A percentile compares a stretch with the other conserved stretches of the same genome.
Evolutionary conservation across 805 yeast species (phyloP).

Genomic region (Hagleromyces aurorensis): DNA sequence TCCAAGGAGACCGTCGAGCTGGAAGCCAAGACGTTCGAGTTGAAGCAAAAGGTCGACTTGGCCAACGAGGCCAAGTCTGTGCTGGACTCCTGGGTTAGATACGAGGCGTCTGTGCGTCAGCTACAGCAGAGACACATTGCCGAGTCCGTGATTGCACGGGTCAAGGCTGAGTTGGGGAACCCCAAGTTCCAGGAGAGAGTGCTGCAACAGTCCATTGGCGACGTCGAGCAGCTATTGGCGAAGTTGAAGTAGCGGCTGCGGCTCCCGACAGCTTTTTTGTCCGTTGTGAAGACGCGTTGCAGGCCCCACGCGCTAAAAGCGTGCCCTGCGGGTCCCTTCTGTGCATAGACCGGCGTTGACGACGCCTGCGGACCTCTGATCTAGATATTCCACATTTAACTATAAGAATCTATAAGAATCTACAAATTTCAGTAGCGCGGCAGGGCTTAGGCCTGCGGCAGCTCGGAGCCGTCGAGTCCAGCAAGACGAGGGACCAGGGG

Average conservation of each 20-base stretch:
- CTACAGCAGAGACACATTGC: constrained; percentile 90
- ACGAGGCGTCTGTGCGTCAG: constrained; percentile 94
- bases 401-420: too few species aligned
- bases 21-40: constrained; percentile 90
- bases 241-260: constrained; percentile 23
- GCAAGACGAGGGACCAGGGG: constrained; percentile 2
- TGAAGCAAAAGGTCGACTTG: constrained; percentile 82
- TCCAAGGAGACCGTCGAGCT: constrained; percentile 95
- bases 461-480: too few species aligned
- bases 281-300: constrained; percentile 1
- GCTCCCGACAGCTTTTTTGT: background rate
- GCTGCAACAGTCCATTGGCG: constrained; percentile 84
- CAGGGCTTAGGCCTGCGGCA: too few species aligned
- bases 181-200: constrained; percentile 91
- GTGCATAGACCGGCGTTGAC: too few species aligned
- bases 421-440: too few species aligned
- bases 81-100: constrained; percentile 98
- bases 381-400: too few species aligned
- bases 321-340: too few species aligned
- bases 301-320: background rate
- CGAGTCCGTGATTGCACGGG: constrained; percentile 77
- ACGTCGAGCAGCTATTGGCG: constrained; percentile 79
- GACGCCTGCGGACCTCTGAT: background rate
- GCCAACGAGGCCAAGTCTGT: constrained; percentile 90
- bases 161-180: constrained; percentile 73